Evolutionary conservation across 345 rosid species (phyloP).

Genomic region (Corchorus olitorius): DNA sequence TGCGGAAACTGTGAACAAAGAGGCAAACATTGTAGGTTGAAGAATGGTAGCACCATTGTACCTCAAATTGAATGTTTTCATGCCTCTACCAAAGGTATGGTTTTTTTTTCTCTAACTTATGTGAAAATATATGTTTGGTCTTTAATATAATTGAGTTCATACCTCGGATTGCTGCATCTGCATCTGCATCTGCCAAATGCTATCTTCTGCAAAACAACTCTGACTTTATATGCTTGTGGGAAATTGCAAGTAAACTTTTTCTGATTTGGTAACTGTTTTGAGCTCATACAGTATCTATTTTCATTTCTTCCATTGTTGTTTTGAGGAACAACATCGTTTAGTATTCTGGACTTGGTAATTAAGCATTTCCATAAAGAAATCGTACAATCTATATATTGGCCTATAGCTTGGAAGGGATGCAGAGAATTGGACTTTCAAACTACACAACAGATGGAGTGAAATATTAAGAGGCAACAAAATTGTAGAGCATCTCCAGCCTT

Average conservation of each 20-base stretch:
- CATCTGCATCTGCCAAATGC: background rate
- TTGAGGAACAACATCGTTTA: background rate
- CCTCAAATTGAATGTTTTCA: constrained; percentile 10
- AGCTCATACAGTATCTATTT: background rate
- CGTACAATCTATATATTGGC: background rate
- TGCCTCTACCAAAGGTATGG: background rate
- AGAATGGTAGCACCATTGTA: background rate
- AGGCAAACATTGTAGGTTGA: background rate
- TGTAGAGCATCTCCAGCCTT: background rate
- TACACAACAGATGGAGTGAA: background rate
- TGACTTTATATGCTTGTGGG: background rate
- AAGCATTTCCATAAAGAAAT: background rate
- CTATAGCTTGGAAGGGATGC: background rate
- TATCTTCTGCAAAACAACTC: background rate
- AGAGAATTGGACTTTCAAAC: background rate
- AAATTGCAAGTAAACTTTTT: background rate
- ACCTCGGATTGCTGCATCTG: background rate
- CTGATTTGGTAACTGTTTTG: background rate
- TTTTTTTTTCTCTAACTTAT: background rate
- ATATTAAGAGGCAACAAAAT: background rate
- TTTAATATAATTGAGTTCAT: background rate
- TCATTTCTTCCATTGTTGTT: background rate
- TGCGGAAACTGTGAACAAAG: background rate
- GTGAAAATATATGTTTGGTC: background rate
- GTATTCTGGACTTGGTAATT: background rate